Conservation (phyloP, 2,329 filamentous ascomycete genomes). For the Neurospora sp. region DNA sequence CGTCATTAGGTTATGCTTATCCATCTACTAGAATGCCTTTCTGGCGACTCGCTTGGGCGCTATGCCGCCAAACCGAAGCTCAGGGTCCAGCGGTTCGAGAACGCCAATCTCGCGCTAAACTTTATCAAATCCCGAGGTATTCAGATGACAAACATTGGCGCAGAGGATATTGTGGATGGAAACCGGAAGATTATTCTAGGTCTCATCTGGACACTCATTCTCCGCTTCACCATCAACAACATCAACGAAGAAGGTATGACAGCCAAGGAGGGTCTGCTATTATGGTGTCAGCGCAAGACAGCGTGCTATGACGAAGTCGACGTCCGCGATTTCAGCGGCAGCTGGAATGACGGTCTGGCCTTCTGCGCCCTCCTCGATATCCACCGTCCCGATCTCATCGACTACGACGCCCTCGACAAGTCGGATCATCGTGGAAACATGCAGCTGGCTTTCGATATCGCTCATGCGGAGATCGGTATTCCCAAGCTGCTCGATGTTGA, state of each 20-base stretch:
- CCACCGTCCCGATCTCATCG: constrained; percentile 91
- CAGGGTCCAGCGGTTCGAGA: constrained; percentile 94
- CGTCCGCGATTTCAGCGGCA: constrained; percentile 85
- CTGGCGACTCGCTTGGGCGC: constrained; percentile 85
- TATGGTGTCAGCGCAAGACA: constrained; percentile 98
- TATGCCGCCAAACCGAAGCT: constrained; percentile 96
- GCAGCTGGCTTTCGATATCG: constrained; percentile 95
- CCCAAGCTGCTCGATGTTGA: constrained; percentile 93
- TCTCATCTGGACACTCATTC: constrained; percentile 95
- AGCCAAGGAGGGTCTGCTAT: constrained; percentile 84
- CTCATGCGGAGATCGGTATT: constrained; percentile 91
- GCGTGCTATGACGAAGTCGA: constrained; percentile 97
- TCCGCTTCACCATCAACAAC: constrained; percentile 95
- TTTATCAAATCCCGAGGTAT: constrained; percentile 79
- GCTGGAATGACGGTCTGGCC: constrained; percentile 95
- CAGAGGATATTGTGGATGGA: constrained; percentile 95
- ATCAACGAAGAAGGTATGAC: constrained; percentile 98
- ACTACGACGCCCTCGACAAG: constrained; percentile 93
- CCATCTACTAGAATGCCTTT: constrained; percentile 93
- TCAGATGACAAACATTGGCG: constrained; percentile 96
- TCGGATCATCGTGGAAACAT: constrained; percentile 91
- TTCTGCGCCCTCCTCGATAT: constrained; percentile 97
- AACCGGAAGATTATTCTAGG: constrained; percentile 97
- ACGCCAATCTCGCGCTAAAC: constrained; percentile 90
- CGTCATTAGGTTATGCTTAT: constrained; percentile 71